Percentiles rank a stretch among this genome's conserved stretches.
phyloP scores from a whole-genome alignment of 805 yeast genomes.

The Scheffersomyces ergatensis region DNA sequence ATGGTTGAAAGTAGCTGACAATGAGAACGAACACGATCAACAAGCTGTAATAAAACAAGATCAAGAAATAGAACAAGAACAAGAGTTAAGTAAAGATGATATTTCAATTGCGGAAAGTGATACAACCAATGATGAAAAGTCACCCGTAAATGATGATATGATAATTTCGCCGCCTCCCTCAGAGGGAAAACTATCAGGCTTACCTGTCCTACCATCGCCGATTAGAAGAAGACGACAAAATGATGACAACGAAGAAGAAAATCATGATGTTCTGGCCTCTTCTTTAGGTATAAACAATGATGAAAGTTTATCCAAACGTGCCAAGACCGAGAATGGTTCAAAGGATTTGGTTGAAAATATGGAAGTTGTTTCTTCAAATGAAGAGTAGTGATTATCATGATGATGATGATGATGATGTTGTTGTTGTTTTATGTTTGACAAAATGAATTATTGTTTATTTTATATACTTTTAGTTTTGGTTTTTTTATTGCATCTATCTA shows the following conservation, averaged over 20 bases:
- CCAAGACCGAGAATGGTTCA: not conserved
- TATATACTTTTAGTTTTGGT: too few relatives aligned
- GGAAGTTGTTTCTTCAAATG: not conserved
- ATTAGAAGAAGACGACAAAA: not conserved
- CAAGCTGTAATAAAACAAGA: not conserved
- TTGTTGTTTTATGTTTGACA: too few relatives aligned
- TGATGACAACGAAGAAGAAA: not conserved
- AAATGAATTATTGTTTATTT: too few relatives aligned
- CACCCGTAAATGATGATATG: not conserved
- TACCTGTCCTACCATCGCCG: not conserved
- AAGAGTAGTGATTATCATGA: not conserved
- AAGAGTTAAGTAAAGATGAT: not conserved
- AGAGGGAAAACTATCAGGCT: not conserved
- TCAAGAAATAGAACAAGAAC: not conserved
- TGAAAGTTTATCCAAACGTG: not conserved
- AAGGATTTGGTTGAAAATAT: not conserved
- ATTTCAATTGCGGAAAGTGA: not conserved
- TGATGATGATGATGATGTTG: not conserved
- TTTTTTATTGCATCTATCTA: not conserved
- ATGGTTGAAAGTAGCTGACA: constrained; percentile 19
- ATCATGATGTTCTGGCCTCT: too few relatives aligned
- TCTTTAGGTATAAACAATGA: not conserved
- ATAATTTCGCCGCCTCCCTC: not conserved
- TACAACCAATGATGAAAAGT: not conserved
- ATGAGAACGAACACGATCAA: not conserved